Evolutionary conservation across 2,329 filamentous ascomycete genomes (phyloP), one percentile per base, ranked within the genome.

Genomic region (Davidsoniella australis): DNA sequence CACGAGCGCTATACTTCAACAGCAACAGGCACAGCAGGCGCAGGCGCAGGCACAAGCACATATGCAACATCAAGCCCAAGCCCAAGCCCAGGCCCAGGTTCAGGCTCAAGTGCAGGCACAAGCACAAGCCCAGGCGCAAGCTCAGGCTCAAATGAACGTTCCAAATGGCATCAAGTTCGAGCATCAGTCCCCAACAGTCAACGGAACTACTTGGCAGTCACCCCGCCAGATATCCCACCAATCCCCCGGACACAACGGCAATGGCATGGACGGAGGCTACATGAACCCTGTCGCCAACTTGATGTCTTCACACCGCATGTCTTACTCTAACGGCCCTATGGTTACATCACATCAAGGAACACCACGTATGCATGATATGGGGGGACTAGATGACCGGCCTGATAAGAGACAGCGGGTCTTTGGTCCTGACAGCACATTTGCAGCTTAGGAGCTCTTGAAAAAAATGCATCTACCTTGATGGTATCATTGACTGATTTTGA

Each of bases 341-440:
- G 20, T 36, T 7, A 24, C n/a, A 7, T 24, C 48, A 8, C 50
- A 40, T n/a, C 26, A 42, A 20, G 45, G 41, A 29, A 40, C 18
- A 2, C 37, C 38, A 14, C 45, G 50, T n/a, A 33, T 51, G 16
- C 41, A 48, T 18, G 47, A 48, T 2, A 9, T 42, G 20, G 37
- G 40, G 2, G 14, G 33, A n/a, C n/a, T 45, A 18, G 45, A 48
- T 18, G 51, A 49, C 12, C 44, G 51, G 17, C 51, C 51, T 7
- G 51, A 53, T 23, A 53, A 53, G 36, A 44, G 51, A 29, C 48
- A 39, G 14, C 47, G 51, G 20, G 29, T 53, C 2, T 53, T 41
- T 29, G 51, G 51, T n/a, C 51, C 51, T 12, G 48, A 50, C 14
- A 26, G 47, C 9, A 39, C 50, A 12, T 51, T 51, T 41, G 26